These are phyloP conservation scores for Xylaria venustula DNA, from an alignment of 495 filamentous ascomycete genomes.

Conservation along the genomic window DNA sequence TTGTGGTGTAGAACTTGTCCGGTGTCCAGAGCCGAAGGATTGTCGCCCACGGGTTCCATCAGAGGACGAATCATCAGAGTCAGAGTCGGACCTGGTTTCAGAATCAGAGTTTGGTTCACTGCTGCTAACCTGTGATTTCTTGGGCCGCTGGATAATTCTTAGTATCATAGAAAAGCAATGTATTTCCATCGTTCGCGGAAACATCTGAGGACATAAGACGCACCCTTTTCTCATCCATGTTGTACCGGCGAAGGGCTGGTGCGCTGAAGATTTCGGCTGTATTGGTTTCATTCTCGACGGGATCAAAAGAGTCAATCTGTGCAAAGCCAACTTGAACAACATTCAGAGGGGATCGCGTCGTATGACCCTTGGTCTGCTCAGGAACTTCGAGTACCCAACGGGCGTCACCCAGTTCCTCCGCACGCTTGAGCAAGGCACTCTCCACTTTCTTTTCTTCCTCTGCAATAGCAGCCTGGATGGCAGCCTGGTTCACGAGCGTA, in stretches of 20 bases:
- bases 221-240: slow-evolving; percentile 43
- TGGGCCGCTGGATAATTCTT: slow-evolving; percentile 14
- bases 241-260: slow-evolving; percentile 36
- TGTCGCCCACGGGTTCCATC: slow-evolving; percentile 13
- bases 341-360: slow-evolving; percentile 33
- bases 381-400: slow-evolving; percentile 73
- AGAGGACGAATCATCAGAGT: slow-evolving; percentile 18
- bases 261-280: slow-evolving; percentile 25
- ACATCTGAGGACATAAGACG: neutral
- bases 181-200: neutral
- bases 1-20: slow-evolving; percentile 9
- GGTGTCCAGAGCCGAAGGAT: slow-evolving; percentile 16
- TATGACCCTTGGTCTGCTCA: slow-evolving; percentile 12
- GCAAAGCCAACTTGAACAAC: slow-evolving; percentile 50
- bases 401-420: slow-evolving; percentile 76
- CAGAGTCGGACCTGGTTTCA: slow-evolving; percentile 18
- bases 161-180: neutral
- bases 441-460: slow-evolving; percentile 73
- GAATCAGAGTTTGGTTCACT: slow-evolving; percentile 17
- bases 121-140: slow-evolving; percentile 4
- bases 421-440: slow-evolving; percentile 67
- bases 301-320: slow-evolving; percentile 44
- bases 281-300: slow-evolving; percentile 25
- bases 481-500: slow-evolving; percentile 42
- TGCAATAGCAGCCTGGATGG: slow-evolving; percentile 66